These are phyloP conservation scores for Hirschfeldia incana DNA, from an alignment of 345 rosid species.

Conservation along the genomic window DNA sequence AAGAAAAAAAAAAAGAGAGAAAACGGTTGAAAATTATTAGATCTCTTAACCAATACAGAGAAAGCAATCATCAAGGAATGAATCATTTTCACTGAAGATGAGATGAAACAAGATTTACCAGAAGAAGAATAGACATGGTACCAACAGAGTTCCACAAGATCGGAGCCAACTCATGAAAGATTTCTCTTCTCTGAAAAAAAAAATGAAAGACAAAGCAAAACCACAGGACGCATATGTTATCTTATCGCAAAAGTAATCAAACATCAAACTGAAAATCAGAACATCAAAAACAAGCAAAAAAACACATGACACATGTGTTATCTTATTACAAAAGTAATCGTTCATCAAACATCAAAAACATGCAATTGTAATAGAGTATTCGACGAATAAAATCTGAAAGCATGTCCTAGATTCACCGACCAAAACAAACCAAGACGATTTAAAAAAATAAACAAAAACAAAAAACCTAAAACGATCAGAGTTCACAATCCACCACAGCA, in stretches of 20 bases:
- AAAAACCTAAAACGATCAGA: slow-evolving; percentile 13
- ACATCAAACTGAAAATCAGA: not conserved
- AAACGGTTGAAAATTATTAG: not conserved
- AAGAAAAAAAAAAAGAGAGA: not conserved
- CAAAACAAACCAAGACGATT: not conserved
- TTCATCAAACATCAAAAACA: not conserved
- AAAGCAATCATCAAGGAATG: not conserved
- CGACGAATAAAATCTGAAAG: not conserved
- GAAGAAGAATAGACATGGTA: not conserved
- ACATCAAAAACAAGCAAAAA: slow-evolving; percentile 41
- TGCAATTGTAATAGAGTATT: not conserved
- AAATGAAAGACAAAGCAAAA: slow-evolving; percentile 12
- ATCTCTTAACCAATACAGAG: not conserved
- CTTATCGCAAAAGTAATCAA: not conserved
- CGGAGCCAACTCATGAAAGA: not conserved
- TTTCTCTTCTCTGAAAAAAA: not conserved
- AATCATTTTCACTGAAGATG: not conserved
- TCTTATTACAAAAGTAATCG: not conserved
- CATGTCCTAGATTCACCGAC: slow-evolving; percentile 1
- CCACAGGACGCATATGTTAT: slow-evolving; percentile 20
- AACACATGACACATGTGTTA: slow-evolving; percentile 23
- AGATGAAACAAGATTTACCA: not conserved
- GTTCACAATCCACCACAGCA: not conserved
- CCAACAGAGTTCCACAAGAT: not conserved
- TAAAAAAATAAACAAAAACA: too few relatives aligned